Percentiles rank a stretch among this genome's conserved stretches.
phyloP scores from a whole-genome alignment of 208 protist species.

The Acanthamoeba castellanii region DNA sequence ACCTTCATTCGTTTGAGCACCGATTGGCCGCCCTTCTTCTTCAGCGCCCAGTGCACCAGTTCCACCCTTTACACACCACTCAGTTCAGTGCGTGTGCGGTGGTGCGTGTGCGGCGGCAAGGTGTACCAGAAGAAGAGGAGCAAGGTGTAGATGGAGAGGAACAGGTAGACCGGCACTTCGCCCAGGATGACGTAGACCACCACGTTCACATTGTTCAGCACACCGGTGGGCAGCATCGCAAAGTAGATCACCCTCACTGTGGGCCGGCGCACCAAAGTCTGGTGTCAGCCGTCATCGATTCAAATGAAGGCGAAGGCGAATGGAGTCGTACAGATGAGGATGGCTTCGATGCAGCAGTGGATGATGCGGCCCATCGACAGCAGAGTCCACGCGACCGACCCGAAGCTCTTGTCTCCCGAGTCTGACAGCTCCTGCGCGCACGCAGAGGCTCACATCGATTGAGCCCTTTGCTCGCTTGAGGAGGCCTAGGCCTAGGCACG shows the following conservation, averaged over 20 bases:
- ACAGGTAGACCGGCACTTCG: conserved; percentile 46
- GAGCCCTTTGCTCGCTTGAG: not conserved
- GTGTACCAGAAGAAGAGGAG: conserved; percentile 20
- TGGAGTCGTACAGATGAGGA: conserved; percentile 23
- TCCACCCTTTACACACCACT: not conserved
- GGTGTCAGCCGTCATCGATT: not conserved
- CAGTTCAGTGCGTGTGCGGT: not conserved
- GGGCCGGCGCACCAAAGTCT: not conserved
- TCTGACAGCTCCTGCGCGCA: conserved; percentile 11
- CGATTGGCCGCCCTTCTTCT: not conserved
- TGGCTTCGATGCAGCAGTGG: conserved; percentile 41
- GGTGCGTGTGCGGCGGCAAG: not conserved
- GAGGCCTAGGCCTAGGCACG: not conserved
- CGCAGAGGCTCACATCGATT: not conserved
- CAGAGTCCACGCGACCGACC: not conserved
- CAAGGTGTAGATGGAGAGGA: conserved; percentile 49
- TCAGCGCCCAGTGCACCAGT: conserved; percentile 54
- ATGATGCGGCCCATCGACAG: conserved; percentile 60
- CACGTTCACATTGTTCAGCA: conserved; percentile 36
- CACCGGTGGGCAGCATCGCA: conserved; percentile 46
- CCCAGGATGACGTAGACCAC: conserved; percentile 57
- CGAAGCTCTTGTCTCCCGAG: not conserved
- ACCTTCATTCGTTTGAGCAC: conserved; percentile 31
- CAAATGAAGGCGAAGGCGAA: not conserved
- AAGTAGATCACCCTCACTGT: conserved; percentile 46